phyloP scores from a whole-genome alignment of 1,139 yeast species.

The Martiniozyma asiatica region DNA sequence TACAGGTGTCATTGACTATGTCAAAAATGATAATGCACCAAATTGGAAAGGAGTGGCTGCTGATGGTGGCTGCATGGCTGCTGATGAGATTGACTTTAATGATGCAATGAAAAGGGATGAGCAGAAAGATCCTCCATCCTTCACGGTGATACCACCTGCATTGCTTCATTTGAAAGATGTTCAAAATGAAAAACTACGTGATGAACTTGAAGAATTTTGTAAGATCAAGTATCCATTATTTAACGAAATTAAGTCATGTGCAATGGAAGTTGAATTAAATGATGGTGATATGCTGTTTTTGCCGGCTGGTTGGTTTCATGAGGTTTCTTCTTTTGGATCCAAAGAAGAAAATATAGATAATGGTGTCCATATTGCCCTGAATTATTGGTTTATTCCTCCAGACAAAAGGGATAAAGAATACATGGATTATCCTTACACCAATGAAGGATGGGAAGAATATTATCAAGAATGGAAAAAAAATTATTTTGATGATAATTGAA shows the following conservation, averaged over 20 bases:
- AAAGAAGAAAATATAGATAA: conserved; percentile 15
- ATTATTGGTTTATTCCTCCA: conserved; percentile 45
- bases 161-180: conserved; percentile 48
- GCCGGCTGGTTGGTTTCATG: conserved; percentile 79
- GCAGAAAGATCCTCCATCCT: conserved; percentile 53
- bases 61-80: conserved; percentile 34
- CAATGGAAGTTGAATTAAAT: conserved; percentile 31
- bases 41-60: conserved; percentile 46
- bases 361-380: conserved; percentile 45
- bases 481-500: neutral
- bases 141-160: conserved; percentile 50
- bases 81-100: conserved; percentile 6
- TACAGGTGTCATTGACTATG: conserved; percentile 60
- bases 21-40: conserved; percentile 38
- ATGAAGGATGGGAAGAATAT: conserved; percentile 16
- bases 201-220: conserved; percentile 25
- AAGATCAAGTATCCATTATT: conserved; percentile 35
- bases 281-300: conserved; percentile 59
- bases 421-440: conserved; percentile 26
- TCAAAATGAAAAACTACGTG: conserved; percentile 18
- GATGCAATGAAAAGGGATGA: conserved; percentile 6
- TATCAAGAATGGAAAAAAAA: neutral
- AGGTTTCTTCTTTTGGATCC: conserved; percentile 62
- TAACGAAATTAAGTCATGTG: conserved; percentile 22
- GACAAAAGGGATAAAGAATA: conserved; percentile 13